Evolutionary conservation across 345 rosid species (phyloP).

Genomic region (Eucalyptus regnans): DNA sequence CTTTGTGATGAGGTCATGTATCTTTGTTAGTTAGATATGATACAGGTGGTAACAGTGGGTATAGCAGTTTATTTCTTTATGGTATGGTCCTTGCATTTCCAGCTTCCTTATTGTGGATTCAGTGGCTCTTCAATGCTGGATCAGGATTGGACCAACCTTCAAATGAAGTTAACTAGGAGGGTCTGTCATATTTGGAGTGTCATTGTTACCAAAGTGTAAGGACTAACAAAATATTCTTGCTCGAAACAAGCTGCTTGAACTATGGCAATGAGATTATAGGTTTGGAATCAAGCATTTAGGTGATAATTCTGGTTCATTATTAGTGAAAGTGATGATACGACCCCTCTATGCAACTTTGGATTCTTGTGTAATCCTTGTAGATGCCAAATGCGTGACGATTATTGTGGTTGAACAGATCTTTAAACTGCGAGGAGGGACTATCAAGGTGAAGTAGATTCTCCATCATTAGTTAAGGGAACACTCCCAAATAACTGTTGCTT

Average conservation of each 20-base stretch:
- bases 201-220: neutral
- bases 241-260: neutral
- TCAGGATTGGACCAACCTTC: neutral
- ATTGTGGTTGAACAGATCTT: neutral
- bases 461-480: neutral
- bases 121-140: neutral
- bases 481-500: neutral
- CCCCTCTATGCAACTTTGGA: neutral
- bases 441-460: neutral
- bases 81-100: neutral
- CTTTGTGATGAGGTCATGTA: neutral
- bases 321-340: neutral
- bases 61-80: neutral
- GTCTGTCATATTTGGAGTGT: neutral
- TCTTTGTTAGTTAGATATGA: neutral
- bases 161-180: neutral
- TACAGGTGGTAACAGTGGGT: neutral
- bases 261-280: neutral
- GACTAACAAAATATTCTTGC: neutral
- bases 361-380: neutral
- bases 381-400: neutral
- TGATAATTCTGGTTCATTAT: neutral
- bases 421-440: neutral
- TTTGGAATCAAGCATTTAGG: neutral
- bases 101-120: neutral